Base-by-base conservation (phyloP, 2,329 filamentous ascomycete species). In the Cryphonectria japonica region DNA sequence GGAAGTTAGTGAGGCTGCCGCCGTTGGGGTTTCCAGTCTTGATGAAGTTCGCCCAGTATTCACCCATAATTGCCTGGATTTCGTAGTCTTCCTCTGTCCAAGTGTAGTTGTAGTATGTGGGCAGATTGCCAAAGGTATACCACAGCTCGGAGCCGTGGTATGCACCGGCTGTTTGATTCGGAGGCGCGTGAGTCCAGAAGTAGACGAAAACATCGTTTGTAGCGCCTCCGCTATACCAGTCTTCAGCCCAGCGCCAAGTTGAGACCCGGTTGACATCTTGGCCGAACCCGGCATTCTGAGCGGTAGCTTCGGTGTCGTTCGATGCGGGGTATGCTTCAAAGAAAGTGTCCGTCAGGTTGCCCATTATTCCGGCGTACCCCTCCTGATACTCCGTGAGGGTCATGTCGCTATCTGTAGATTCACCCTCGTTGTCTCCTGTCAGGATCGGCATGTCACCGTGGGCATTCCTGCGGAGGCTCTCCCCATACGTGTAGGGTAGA, bases 41-140 rank as follows among this genome's bases (percentile, higher is more conserved):
- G 26, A 26, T 26, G 26, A 26, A 26, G 26, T 26, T 26, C 26
- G 26, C 26, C 26, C 26, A 71, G 43, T 71, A 71, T 13, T 73
- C 59, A 14, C 73, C 69, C 68, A 78, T 79, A 50, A 69, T 70
- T 74, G 57, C 79, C 75, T 11, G 61, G 8, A 50, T 50, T 19
- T 50, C 19, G 46, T 50, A 50, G 46, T 50, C 46, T 0, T 50
- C 2, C 46, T n/a, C 46, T 5, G 46, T 50, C 46, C 46, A 50
- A 22, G 46, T 50, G 3, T 22, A 19, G 46, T 50, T 50, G 46
- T 50, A 19, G 46, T 50, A 50, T 19, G 16, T 22, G 78, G 77
- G n/a, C 16, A 80, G 74, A 67, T 78, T 79, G 72, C 78, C 77
- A 46, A 80, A 76, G 16, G 76, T 75, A 37, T 79, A 79, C 72